Conservation (phyloP, 805 yeast genomes). For the Wickerhamomyces silvicola region DNA sequence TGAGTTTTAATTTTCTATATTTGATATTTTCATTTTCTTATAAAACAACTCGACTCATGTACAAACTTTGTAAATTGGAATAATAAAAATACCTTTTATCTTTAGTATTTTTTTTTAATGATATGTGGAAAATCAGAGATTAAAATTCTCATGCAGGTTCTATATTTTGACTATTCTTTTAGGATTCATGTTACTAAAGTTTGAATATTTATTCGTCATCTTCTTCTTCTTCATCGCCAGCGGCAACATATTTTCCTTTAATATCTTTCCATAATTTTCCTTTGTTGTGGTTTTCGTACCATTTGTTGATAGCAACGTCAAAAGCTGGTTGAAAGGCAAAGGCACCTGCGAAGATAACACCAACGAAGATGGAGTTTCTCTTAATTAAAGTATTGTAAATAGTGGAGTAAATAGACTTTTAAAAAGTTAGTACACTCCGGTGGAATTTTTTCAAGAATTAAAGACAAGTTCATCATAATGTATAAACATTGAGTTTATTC, state of each 20-base stretch:
- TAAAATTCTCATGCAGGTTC: no score
- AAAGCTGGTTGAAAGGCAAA: conserved; percentile 79
- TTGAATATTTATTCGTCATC: conserved; percentile 36
- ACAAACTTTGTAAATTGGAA: no score
- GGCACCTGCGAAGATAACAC: conserved; percentile 75
- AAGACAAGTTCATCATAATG: background rate
- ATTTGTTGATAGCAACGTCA: conserved; percentile 57
- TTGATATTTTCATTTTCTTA: no score
- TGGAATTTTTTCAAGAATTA: no score
- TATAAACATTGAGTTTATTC: background rate
- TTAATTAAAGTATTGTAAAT: conserved; percentile 67
- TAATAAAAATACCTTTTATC: no score
- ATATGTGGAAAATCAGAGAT: no score
- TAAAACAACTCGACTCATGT: no score
- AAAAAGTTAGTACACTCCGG: conserved; percentile 11
- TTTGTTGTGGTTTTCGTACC: conserved; percentile 74
- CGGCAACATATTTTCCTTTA: conserved; percentile 49
- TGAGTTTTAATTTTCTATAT: no score
- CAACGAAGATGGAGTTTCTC: conserved; percentile 87
- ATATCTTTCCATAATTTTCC: conserved; percentile 86
- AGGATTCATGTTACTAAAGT: no score
- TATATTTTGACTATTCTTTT: no score
- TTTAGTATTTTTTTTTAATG: no score
- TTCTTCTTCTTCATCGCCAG: conserved; percentile 56
- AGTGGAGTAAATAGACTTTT: conserved; percentile 35